Evolutionary conservation across 345 rosid genomes (phyloP), one percentile per base, ranked within the genome.

Genomic region (Brassica incana): DNA sequence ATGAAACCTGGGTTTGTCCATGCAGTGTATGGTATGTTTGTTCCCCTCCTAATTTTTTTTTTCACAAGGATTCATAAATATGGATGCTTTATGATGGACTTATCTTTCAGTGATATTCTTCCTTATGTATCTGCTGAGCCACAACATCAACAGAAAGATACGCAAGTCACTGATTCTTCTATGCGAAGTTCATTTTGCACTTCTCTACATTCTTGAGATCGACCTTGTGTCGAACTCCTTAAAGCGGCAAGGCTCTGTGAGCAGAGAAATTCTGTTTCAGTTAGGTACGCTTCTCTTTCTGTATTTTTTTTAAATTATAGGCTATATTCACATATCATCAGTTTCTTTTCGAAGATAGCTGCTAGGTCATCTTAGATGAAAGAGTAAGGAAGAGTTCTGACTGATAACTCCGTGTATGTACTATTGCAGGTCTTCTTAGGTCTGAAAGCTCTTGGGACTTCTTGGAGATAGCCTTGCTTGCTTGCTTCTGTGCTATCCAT

Each of bases 1-100:
- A 91, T 88, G 98, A 92, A 88, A 80, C 97, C 99, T 75, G 99
- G 98, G 75, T 88, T 95, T 85, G 83, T 90, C 84, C 98, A 93
- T 85, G 98, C 99, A 59, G 91, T 90, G 36, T 95, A 95, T 83
- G 77, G 98, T 95, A 88, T 62, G 92, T 81, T 76, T 61, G 30
- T 67, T 6, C 27, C 59, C 65, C 29, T 72, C 67, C 38, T 74
- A 52, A 67, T 62, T 71, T 60, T 36, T 67, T 35, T 36, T 14
- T 14, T 50, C 14, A 50, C 56, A n/a, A 67, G 68, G 61, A 60
- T 58, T 71, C 66, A 65, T 20, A 62, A 65, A 68, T 74, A 56
- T 78, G 54, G 62, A 50, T 65, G 43, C 64, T 66, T 73, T 40
- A 33, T 77, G 68, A 67, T 67, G 25, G 84, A 69, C 65, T 77